Percentiles rank a stretch among this genome's conserved stretches.
Conservation (phyloP, 345 rosid species). For the Salix exigua region DNA sequence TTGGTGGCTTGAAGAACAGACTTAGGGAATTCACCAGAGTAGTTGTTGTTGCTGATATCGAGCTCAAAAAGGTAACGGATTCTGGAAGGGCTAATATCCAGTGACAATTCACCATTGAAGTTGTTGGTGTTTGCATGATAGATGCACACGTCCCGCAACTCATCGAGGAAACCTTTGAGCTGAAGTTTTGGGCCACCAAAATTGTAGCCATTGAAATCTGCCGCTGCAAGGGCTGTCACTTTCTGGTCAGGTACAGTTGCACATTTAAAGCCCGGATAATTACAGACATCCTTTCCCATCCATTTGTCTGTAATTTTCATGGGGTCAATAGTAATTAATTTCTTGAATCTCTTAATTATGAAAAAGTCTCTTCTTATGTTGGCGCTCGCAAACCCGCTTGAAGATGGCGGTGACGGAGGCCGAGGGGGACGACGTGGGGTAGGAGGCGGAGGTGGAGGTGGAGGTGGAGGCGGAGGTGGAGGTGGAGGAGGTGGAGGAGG, state of each 20-base stretch:
- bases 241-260: constrained; percentile 19
- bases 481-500: too few species aligned
- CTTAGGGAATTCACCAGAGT: constrained; percentile 34
- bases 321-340: background rate
- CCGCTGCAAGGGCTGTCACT: constrained; percentile 24
- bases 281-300: constrained; percentile 24
- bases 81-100: background rate
- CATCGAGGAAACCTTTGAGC: constrained; percentile 23
- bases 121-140: constrained; percentile 52
- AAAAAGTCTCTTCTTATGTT: constrained; percentile 7
- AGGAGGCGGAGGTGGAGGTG: too few species aligned
- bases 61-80: constrained; percentile 42
- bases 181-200: constrained; percentile 19
- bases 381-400: background rate
- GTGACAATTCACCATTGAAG: constrained; percentile 28
- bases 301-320: constrained; percentile 12
- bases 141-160: constrained; percentile 38
- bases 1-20: constrained; percentile 17
- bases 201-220: constrained; percentile 39
- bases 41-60: constrained; percentile 55
- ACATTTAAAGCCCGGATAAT: constrained; percentile 39
- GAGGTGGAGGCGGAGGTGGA: too few species aligned
- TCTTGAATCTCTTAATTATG: constrained; percentile 27
- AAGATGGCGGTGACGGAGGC: too few species aligned
- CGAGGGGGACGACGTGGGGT: too few species aligned